phyloP scores from a whole-genome alignment of 768 basidiomycete genomes.

The Pisolithus orientalis region DNA sequence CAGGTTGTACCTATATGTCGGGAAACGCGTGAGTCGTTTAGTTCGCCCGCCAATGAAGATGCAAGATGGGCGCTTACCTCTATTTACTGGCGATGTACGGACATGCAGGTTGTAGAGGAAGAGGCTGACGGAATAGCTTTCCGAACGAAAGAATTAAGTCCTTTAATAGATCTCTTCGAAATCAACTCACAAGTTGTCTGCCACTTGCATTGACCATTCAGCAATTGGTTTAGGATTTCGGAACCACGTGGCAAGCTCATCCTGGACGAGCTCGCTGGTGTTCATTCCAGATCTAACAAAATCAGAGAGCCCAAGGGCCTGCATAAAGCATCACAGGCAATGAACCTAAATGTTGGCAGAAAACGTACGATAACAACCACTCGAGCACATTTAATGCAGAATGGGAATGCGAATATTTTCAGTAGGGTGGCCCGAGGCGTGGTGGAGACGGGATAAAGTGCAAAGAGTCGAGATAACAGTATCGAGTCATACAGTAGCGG shows the following conservation, averaged over 20 bases:
- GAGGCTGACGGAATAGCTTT: conserved; percentile 21
- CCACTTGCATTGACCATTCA: conserved; percentile 29
- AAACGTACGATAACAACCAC: conserved; percentile 12
- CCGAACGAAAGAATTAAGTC: background rate
- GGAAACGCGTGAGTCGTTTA: too few species aligned
- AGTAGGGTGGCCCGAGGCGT: conserved; percentile 11
- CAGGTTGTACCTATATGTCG: background rate
- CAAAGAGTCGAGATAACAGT: conserved; percentile 30
- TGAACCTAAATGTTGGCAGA: background rate
- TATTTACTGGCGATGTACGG: background rate
- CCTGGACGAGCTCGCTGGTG: background rate
- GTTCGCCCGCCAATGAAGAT: background rate
- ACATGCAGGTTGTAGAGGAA: conserved; percentile 22
- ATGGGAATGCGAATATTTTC: conserved; percentile 24
- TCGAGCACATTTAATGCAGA: conserved; percentile 27
- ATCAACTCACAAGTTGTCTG: conserved; percentile 28
- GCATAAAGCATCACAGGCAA: background rate
- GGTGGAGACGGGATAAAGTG: conserved; percentile 25
- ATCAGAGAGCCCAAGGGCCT: conserved; percentile 1
- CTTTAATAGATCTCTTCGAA: background rate
- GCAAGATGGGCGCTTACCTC: background rate
- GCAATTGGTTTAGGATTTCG: conserved; percentile 13
- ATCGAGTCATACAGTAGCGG: conserved; percentile 33
- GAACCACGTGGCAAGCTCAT: background rate
- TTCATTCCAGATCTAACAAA: background rate